Conservation (phyloP, 805 yeast species). For the Saccharomycopsis sp. region DNA sequence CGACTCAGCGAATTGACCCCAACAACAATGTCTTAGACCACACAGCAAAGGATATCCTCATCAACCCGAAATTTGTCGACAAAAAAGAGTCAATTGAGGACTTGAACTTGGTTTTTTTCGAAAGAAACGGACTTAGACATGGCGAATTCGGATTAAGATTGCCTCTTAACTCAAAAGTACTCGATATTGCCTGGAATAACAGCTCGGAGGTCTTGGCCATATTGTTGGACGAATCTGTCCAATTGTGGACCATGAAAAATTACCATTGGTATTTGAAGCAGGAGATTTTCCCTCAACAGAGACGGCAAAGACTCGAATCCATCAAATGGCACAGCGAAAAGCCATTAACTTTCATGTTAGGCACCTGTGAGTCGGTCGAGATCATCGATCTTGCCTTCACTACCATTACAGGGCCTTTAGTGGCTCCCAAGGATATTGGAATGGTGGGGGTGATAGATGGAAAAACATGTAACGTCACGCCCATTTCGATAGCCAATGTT, state of each 20-base stretch:
- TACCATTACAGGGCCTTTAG: slow-evolving; percentile 61
- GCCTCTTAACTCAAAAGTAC: slow-evolving; percentile 42
- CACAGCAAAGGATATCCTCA: slow-evolving; percentile 17
- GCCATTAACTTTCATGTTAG: slow-evolving; percentile 67
- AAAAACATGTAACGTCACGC: slow-evolving; percentile 61
- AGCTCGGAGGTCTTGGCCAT: slow-evolving; percentile 75
- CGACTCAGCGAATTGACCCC: slow-evolving; percentile 54
- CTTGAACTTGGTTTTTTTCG: slow-evolving; percentile 66
- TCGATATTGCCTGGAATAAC: slow-evolving; percentile 67
- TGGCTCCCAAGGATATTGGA: slow-evolving; percentile 67
- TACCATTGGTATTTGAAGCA: slow-evolving; percentile 95
- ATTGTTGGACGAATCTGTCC: slow-evolving; percentile 54
- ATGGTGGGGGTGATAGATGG: slow-evolving; percentile 82
- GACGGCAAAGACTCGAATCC: slow-evolving; percentile 31
- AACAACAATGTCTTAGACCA: slow-evolving; percentile 9
- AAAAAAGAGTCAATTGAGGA: slow-evolving; percentile 39
- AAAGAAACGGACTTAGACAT: slow-evolving; percentile 87
- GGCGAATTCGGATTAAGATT: slow-evolving; percentile 74
- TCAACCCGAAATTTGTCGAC: slow-evolving; percentile 33
- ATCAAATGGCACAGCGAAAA: slow-evolving; percentile 87
- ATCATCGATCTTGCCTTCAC: slow-evolving; percentile 63
- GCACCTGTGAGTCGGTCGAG: slow-evolving; percentile 45
- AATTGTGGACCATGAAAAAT: slow-evolving; percentile 85
- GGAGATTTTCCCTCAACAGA: slow-evolving; percentile 37
- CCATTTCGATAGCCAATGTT: slow-evolving; percentile 74